Base-by-base conservation (phyloP, 129 eudicot species). In the Flaveria ramosissima region DNA sequence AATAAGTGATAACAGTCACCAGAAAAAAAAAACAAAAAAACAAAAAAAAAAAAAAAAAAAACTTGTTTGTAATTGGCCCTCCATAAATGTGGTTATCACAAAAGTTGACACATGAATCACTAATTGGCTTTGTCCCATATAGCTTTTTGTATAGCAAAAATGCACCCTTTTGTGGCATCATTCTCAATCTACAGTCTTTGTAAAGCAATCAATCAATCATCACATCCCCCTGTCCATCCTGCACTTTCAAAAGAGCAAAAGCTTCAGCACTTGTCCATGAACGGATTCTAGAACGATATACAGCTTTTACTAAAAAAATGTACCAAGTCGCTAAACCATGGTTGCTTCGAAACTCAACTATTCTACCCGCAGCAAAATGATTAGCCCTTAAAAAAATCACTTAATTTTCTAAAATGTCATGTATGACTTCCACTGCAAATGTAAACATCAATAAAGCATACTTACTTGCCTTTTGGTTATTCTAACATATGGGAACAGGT, bases 161-260 rank as follows among this genome's bases (percentile, higher is more conserved):
- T 57, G 45, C 57, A 7, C 24, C 42, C 23, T 73, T 73, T 56
- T 56, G 21, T 56, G 59, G 59, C 20, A 51, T 36, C 79, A 11
- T 26, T 46, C 65, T 64, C 65, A 50, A 65, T 65, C 72, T 76
- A 70, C 52, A 62, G 74, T 69, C 74, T 45, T 43, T 43, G 57
- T 45, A 68, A 20, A 68, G 56, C 73, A 68, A 66, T 67, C 53
- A 20, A 68, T 36, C 73, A 68, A 66, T 67, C 32, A 42, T 42
- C 27, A 39, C 72, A 3, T 9, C 52, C 17, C n/a, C n/a, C 4
- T 17, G 52, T 20, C 27, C 71, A 66, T 66, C 48, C n/a, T 55
- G 39, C 77, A 52, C 52, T 55, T 72, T 72, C 52, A 55, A 72
- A 72, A 72, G 20, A 32, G 21, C 20, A 32, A 72, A 55, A 55